Conservation (phyloP, 1,284 basidiomycete genomes). For the Salmacisia buchloeana region DNA sequence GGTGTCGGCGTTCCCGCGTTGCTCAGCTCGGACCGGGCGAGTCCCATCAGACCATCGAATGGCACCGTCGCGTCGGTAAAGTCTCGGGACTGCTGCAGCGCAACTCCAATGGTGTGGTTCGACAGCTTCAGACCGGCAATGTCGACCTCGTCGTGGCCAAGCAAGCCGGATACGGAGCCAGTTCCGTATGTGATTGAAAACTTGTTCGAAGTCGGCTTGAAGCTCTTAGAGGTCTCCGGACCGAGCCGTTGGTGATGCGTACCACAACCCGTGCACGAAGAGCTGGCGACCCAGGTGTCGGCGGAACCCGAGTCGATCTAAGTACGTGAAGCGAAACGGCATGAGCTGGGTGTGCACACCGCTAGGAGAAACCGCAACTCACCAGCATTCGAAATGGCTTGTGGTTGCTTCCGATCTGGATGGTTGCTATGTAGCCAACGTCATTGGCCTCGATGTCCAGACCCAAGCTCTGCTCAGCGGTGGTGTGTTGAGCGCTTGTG, state of each 20-base stretch:
- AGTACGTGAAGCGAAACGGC: not conserved
- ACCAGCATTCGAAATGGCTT: slow-evolving; percentile 63
- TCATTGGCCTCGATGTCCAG: slow-evolving; percentile 65
- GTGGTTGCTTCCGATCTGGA: slow-evolving; percentile 74
- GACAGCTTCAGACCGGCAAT: slow-evolving; percentile 64
- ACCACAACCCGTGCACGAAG: slow-evolving; percentile 22
- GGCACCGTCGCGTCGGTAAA: slow-evolving; percentile 55
- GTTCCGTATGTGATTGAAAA: slow-evolving; percentile 71
- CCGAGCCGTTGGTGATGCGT: slow-evolving; percentile 64
- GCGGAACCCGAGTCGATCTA: slow-evolving; percentile 71
- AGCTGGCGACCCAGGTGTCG: slow-evolving; percentile 63
- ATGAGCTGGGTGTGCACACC: too few relatives aligned
- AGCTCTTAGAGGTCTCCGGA: slow-evolving; percentile 61
- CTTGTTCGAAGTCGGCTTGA: slow-evolving; percentile 56
- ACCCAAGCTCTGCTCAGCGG: slow-evolving; percentile 62
- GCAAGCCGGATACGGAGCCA: slow-evolving; percentile 64
- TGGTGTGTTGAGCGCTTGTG: slow-evolving; percentile 58
- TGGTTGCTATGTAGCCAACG: slow-evolving; percentile 64
- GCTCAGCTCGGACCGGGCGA: slow-evolving; percentile 55
- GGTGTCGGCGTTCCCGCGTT: slow-evolving; percentile 65
- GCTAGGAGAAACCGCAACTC: not conserved
- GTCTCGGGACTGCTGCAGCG: slow-evolving; percentile 61
- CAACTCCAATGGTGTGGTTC: slow-evolving; percentile 68
- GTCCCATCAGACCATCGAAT: slow-evolving; percentile 79
- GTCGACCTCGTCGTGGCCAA: slow-evolving; percentile 64